Evolutionary conservation across 495 filamentous ascomycete species (phyloP).

Genomic region (Physcia stellaris): DNA sequence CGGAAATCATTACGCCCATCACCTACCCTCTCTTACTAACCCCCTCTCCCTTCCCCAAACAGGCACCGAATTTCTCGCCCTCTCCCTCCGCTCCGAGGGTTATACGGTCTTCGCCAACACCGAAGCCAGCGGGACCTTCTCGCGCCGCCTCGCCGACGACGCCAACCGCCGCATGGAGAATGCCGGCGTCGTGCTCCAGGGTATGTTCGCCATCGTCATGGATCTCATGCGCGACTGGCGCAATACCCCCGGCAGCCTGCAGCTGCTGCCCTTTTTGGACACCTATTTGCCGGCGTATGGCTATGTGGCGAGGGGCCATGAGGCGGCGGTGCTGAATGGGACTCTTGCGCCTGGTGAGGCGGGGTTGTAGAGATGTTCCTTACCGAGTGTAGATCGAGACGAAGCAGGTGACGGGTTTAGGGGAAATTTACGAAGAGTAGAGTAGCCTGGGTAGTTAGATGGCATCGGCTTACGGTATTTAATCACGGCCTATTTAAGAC

Average conservation of each 20-base stretch:
- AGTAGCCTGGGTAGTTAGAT: too few species aligned
- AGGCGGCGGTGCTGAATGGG: conserved; percentile 32
- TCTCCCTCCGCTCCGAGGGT: conserved; percentile 55
- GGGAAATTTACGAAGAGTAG: too few species aligned
- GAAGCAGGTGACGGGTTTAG: too few species aligned
- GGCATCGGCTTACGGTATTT: too few species aligned
- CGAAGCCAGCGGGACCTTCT: conserved; percentile 55
- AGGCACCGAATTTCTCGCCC: conserved; percentile 57
- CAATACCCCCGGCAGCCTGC: conserved; percentile 44
- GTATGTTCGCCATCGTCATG: conserved; percentile 50
- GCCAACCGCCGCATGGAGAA: conserved; percentile 52
- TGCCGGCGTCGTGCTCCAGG: conserved; percentile 52
- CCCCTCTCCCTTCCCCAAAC: background rate
- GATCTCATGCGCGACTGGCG: conserved; percentile 76
- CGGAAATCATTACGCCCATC: background rate
- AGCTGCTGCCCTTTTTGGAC: conserved; percentile 55
- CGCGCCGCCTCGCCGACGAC: conserved; percentile 38
- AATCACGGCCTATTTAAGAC: too few species aligned
- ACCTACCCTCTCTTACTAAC: background rate
- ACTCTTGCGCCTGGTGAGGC: conserved; percentile 25
- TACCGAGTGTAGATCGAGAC: too few species aligned
- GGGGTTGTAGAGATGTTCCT: conserved; percentile 4
- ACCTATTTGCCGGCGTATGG: conserved; percentile 36
- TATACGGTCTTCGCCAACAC: conserved; percentile 69
- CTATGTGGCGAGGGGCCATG: conserved; percentile 33